Percentiles rank a stretch among this genome's conserved stretches.
These are phyloP conservation scores for Fonsecaea erecta DNA, from an alignment of 2,329 filamentous ascomycete genomes.

Conservation along the genomic window DNA sequence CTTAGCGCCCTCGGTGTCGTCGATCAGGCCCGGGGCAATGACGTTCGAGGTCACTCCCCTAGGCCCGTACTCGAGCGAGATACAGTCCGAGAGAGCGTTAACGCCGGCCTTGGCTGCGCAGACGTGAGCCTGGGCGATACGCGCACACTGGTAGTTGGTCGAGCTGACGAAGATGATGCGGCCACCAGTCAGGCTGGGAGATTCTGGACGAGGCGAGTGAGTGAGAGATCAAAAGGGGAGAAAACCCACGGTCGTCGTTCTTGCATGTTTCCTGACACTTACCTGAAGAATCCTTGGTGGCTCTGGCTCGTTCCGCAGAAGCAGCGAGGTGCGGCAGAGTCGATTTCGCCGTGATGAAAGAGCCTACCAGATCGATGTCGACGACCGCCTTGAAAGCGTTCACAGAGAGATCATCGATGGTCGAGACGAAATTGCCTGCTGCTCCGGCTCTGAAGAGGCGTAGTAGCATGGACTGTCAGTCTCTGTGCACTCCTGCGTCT, in stretches of 20 bases:
- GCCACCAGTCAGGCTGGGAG: constrained; percentile 15
- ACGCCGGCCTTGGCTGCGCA: constrained; percentile 87
- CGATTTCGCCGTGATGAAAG: constrained; percentile 22
- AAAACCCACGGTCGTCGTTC: too few species aligned
- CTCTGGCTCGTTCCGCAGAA: constrained; percentile 23
- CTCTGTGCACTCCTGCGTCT: too few species aligned
- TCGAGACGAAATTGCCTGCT: constrained; percentile 26
- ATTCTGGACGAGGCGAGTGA: too few species aligned
- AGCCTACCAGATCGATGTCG: constrained; percentile 26
- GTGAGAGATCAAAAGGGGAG: too few species aligned
- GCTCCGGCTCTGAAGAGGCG: constrained; percentile 23
- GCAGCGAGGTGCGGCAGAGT: constrained; percentile 25
- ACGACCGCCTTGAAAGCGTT: constrained; percentile 28
- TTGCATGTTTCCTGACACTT: background rate
- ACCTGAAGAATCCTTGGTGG: too few species aligned
- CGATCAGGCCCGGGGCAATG: constrained; percentile 84
- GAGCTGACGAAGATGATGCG: constrained; percentile 88
- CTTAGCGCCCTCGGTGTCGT: constrained; percentile 77
- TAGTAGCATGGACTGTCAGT: too few species aligned
- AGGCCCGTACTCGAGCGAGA: constrained; percentile 87
- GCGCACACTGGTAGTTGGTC: constrained; percentile 85
- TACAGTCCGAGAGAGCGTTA: constrained; percentile 77
- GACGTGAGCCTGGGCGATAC: constrained; percentile 84
- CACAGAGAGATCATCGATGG: constrained; percentile 10
- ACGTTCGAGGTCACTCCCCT: constrained; percentile 84